Evolutionary conservation across 805 yeast species (phyloP).

Genomic region (Nakazawaea laoshanensis): DNA sequence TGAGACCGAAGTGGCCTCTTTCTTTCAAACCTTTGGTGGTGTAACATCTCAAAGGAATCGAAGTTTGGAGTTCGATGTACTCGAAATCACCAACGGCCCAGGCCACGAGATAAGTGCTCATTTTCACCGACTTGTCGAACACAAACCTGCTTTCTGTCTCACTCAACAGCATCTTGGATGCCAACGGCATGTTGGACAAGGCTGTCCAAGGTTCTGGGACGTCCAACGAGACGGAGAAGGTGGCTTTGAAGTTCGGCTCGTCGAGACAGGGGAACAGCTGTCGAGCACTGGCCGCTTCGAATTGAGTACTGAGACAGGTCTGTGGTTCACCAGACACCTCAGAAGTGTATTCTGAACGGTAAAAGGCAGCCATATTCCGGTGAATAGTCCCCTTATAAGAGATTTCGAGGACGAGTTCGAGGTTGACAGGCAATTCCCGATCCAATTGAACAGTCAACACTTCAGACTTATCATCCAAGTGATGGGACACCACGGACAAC

Average conservation of each 20-base stretch:
- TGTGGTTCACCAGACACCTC: slow-evolving; percentile 23
- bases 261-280: slow-evolving; percentile 52
- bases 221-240: slow-evolving; percentile 37
- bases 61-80: slow-evolving; percentile 37
- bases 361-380: slow-evolving; percentile 50
- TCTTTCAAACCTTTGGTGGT: slow-evolving; percentile 40
- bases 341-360: slow-evolving; percentile 35
- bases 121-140: slow-evolving; percentile 40
- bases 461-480: slow-evolving; percentile 48
- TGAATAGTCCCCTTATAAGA: slow-evolving; percentile 35
- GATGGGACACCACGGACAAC: slow-evolving; percentile 12
- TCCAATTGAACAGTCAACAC: slow-evolving; percentile 52
- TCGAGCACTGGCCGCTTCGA: slow-evolving; percentile 53
- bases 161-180: slow-evolving; percentile 12
- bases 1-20: slow-evolving; percentile 39
- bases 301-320: slow-evolving; percentile 42
- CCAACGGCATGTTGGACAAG: slow-evolving; percentile 40
- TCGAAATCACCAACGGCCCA: slow-evolving; percentile 55
- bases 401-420: slow-evolving; percentile 20
- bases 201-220: slow-evolving; percentile 23
- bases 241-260: slow-evolving; percentile 49
- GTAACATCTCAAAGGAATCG: slow-evolving; percentile 43
- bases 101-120: slow-evolving; percentile 50
- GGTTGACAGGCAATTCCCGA: slow-evolving; percentile 21
- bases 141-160: slow-evolving; percentile 20